A percentile compares a stretch with the other conserved stretches of the same genome.
phyloP scores from a whole-genome alignment of 805 yeast genomes.

The Saturnispora sanitii region DNA sequence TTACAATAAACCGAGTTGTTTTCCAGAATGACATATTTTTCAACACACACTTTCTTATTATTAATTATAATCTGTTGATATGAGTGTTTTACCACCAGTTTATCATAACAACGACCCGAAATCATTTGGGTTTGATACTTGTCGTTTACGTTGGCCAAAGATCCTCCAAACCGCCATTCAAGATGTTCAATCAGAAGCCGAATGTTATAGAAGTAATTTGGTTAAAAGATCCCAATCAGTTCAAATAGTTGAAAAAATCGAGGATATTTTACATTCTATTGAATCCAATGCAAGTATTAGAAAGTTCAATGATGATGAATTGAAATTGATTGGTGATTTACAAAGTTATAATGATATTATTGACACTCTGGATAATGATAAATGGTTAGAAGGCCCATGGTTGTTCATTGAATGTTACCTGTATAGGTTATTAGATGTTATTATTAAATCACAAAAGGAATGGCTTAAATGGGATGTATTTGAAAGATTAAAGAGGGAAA shows the following conservation, averaged over 20 bases:
- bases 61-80: not conserved
- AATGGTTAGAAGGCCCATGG: conserved; percentile 91
- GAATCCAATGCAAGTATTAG: conserved; percentile 34
- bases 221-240: conserved; percentile 37
- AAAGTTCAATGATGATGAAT: conserved; percentile 24
- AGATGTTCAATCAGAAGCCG: conserved; percentile 35
- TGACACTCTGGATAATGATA: conserved; percentile 29
- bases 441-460: conserved; percentile 30
- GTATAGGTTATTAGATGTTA: conserved; percentile 53
- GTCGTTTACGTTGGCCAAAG: conserved; percentile 78
- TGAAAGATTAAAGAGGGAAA: conserved; percentile 53
- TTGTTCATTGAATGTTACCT: conserved; percentile 74
- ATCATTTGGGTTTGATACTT: conserved; percentile 79
- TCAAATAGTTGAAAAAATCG: conserved; percentile 33
- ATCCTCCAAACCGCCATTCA: conserved; percentile 59
- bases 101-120: conserved; percentile 58
- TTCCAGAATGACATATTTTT: too few species aligned
- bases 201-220: conserved; percentile 7
- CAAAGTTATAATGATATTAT: conserved; percentile 51
- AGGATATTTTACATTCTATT: conserved; percentile 35
- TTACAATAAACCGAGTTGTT: too few species aligned
- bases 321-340: conserved; percentile 32
- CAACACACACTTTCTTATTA: too few species aligned
- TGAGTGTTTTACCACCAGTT: conserved; percentile 33
- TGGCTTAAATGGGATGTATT: conserved; percentile 68